phyloP scores from a whole-genome alignment of 345 rosid species.

The Melaleuca alternifolia region DNA sequence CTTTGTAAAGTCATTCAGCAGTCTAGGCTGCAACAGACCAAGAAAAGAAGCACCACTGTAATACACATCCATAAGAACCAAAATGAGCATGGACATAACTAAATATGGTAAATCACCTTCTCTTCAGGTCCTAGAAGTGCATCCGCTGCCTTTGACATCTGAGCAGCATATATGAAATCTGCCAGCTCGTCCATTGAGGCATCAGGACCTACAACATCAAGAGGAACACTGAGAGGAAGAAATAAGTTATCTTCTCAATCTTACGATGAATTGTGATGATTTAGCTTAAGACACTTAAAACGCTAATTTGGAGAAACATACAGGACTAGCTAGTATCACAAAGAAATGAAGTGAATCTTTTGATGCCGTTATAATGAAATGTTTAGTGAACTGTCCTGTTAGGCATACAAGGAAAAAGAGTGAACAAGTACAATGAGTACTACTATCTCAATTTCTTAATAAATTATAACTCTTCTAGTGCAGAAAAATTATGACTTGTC shows the following conservation, averaged over 20 bases:
- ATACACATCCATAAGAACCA: not conserved
- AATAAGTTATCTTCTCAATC: not conserved
- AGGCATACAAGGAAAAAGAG: not conserved
- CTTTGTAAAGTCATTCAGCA: not conserved
- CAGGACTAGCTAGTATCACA: not conserved
- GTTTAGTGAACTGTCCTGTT: not conserved
- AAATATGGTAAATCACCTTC: conserved; percentile 24
- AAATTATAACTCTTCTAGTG: not conserved
- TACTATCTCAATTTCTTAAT: not conserved
- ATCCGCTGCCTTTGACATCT: conserved; percentile 50
- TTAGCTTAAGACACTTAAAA: not conserved
- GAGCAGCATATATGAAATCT: conserved; percentile 82
- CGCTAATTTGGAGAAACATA: not conserved
- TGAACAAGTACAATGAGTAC: not conserved
- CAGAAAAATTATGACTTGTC: not conserved
- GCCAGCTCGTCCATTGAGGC: conserved; percentile 49
- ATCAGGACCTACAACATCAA: conserved; percentile 33
- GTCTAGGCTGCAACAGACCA: conserved; percentile 28
- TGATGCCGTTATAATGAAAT: not conserved
- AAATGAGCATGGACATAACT: not conserved
- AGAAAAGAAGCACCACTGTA: not conserved
- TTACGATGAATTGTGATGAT: not conserved
- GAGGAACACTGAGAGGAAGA: not conserved
- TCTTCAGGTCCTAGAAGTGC: conserved; percentile 40
- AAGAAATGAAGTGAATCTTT: not conserved